Base-by-base conservation (phyloP, 768 basidiomycete species). In the Tricholoma sp. region DNA sequence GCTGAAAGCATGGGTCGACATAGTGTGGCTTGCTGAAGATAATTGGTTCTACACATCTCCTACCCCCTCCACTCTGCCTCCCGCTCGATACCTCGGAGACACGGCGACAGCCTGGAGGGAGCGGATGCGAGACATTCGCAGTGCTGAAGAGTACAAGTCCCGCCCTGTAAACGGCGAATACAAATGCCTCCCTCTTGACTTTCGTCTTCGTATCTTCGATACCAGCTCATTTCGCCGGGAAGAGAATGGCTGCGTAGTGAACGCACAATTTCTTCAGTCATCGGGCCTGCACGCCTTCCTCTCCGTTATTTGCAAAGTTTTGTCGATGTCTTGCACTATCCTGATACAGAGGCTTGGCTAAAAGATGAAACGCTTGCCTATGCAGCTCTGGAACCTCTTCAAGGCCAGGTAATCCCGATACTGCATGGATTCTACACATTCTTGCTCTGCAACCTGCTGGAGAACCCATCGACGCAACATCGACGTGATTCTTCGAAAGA, bases 401-500 rank as follows among this genome's bases (percentile, higher is more conserved):
- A 63, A 34, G 33, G 33, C 5, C 33, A 34, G 5, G 24, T 24
- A 4, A 24, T 61, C 39, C 61, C 61, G 20, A 63, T 28, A 56
- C 32, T 61, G 42, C 37, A 53, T 56, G 60, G 61, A 61, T 61
- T 48, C 57, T 63, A 28, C 60, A 54, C 9, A 18, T 60, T 50
- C 59, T 63, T 55, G 61, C 49, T 33, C 60, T 63, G 33, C 57
- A 58, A 34, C 33, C 33, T 34, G 33, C 5, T 34, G 33, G 33
- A n/a, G n/a, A n/a, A n/a, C n/a, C n/a, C n/a, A n/a, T n/a, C 12
- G 33, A 34, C 5, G 33, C 33, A 12, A 6, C 3, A n/a, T 31
- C 33, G 3, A 24, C 9, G 13, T 15, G 4, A 33, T 51, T 15
- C 31, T 29, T 24, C 4, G 31, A 51, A 51, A 34, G 13, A 33